A percentile compares a stretch with the other conserved stretches of the same genome.
phyloP scores from a whole-genome alignment of 2,329 filamentous ascomycete species.

The Aspergillus arachidicola region DNA sequence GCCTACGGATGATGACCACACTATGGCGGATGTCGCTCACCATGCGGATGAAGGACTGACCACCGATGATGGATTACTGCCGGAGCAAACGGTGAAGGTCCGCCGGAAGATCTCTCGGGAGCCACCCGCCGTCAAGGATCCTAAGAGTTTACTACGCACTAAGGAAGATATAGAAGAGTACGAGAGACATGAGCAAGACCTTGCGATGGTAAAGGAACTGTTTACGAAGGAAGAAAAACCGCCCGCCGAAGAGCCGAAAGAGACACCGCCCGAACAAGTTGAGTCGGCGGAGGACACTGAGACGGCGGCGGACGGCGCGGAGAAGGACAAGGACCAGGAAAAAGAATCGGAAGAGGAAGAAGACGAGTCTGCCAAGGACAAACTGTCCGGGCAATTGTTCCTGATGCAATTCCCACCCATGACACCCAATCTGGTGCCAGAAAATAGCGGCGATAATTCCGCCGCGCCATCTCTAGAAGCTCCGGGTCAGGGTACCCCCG shows the following conservation, averaged over 20 bases:
- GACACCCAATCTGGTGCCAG: constrained; percentile 57
- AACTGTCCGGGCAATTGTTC: constrained; percentile 59
- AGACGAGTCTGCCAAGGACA: constrained; percentile 38
- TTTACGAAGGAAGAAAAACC: constrained; percentile 30
- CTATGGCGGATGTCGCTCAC: constrained; percentile 38
- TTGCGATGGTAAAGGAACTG: constrained; percentile 43
- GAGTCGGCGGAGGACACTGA: constrained; percentile 16
- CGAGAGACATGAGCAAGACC: constrained; percentile 43
- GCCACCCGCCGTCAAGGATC: constrained; percentile 25
- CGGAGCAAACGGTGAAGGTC: constrained; percentile 38
- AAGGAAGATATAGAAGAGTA: constrained; percentile 47
- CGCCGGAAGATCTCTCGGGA: constrained; percentile 33
- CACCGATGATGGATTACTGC: constrained; percentile 38
- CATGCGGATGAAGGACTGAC: constrained; percentile 27
- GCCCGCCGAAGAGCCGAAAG: constrained; percentile 21
- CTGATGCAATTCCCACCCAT: constrained; percentile 67
- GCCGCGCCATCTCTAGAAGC: constrained; percentile 12
- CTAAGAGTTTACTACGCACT: constrained; percentile 41
- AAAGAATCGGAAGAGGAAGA: constrained; percentile 28
- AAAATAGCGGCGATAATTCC: constrained; percentile 15
- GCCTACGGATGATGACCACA: constrained; percentile 49
- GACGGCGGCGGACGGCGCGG: constrained; percentile 14
- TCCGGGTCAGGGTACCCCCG: constrained; percentile 2
- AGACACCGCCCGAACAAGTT: constrained; percentile 18
- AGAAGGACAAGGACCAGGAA: constrained; percentile 22